These are phyloP conservation scores for Globisporangium parvum DNA, from an alignment of 352 stramenopile genomes.

Conservation along the genomic window DNA sequence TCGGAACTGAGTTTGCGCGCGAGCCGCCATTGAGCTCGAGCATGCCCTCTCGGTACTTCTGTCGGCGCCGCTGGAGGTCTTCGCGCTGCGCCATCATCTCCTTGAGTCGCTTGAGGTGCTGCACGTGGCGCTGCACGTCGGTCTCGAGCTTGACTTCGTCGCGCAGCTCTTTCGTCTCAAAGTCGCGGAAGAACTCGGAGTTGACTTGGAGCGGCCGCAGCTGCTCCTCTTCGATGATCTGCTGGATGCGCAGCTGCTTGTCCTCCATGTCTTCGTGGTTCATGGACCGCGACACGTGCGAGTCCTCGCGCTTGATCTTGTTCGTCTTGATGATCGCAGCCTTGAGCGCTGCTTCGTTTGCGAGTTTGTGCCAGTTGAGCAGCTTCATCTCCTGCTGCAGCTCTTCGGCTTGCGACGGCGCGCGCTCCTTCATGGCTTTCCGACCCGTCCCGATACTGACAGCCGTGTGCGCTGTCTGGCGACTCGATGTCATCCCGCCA, in stretches of 20 bases:
- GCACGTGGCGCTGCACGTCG: slow-evolving; percentile 87
- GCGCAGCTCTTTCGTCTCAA: slow-evolving; percentile 66
- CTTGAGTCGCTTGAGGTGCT: slow-evolving; percentile 78
- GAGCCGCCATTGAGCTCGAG: slow-evolving; percentile 32
- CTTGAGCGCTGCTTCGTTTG: slow-evolving; percentile 91
- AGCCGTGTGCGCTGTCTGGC: slow-evolving; percentile 3
- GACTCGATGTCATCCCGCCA: not conserved
- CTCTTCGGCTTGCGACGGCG: slow-evolving; percentile 68
- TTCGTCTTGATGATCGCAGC: slow-evolving; percentile 87
- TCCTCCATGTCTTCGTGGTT: slow-evolving; percentile 66
- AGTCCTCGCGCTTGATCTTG: slow-evolving; percentile 77
- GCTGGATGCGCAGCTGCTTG: slow-evolving; percentile 83
- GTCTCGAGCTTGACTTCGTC: slow-evolving; percentile 67
- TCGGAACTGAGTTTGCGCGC: slow-evolving; percentile 21
- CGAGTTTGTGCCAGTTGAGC: slow-evolving; percentile 93
- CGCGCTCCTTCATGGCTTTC: slow-evolving; percentile 10
- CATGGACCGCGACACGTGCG: slow-evolving; percentile 35
- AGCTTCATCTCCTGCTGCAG: slow-evolving; percentile 91
- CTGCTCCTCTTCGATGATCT: slow-evolving; percentile 91
- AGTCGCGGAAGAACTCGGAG: slow-evolving; percentile 82
- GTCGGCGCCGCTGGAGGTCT: slow-evolving; percentile 47
- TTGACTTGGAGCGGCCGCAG: slow-evolving; percentile 88
- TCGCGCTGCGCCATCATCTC: slow-evolving; percentile 55
- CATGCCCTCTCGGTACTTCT: slow-evolving; percentile 62
- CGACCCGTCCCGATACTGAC: slow-evolving; percentile 2